Base-by-base conservation (phyloP, 768 basidiomycete species). In the Nidularia pulvinata region DNA sequence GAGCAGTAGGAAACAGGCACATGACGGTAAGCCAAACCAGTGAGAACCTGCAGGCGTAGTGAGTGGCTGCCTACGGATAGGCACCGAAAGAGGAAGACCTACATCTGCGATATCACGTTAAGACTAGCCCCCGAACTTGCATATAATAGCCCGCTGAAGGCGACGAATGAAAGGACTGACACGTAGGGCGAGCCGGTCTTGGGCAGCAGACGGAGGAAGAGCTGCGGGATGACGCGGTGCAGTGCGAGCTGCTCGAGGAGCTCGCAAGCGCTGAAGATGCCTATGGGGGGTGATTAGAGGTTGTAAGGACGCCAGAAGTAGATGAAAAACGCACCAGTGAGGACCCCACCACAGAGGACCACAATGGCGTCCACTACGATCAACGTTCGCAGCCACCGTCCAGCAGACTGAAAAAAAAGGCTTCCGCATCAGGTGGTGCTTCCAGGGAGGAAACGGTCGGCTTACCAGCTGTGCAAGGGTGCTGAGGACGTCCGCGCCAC, bases 321-420 rank as follows among this genome's bases (percentile, higher is more conserved):
- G 43, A 13, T 53, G 37, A 33, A 48, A 11, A 32, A 55, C 64
- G 56, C 59, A 77, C 89, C 88, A 39, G 87, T 85, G 6, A 91
- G 72, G 30, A 90, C 83, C 1, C 87, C 88, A 1, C 86, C 88
- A 52, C 83, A 86, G 2, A 91, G 75, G 11, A 90, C 89, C n/a
- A 87, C 64, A 45, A 85, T 75, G 3, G 88, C 86, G 58, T 92
- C 89, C 0, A 82, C 74, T 1, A 83, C 86, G 9, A 89, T 71
- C 75, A 81, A 82, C 10, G 74, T 75, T 13, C 86, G 71, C 22
- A 91, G 61, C 86, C 86, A 89, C 11, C 63, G 68, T 1, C 86
- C 85, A 0, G 79, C 84, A 1, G 73, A 74, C 85, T 86, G 54
- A 30, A 39, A 51, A 33, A 5, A 42, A 43, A 9, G 47, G 25